These are phyloP conservation scores for Metarhizium rileyi DNA, from an alignment of 2,329 filamentous ascomycete genomes.

Conservation along the genomic window DNA sequence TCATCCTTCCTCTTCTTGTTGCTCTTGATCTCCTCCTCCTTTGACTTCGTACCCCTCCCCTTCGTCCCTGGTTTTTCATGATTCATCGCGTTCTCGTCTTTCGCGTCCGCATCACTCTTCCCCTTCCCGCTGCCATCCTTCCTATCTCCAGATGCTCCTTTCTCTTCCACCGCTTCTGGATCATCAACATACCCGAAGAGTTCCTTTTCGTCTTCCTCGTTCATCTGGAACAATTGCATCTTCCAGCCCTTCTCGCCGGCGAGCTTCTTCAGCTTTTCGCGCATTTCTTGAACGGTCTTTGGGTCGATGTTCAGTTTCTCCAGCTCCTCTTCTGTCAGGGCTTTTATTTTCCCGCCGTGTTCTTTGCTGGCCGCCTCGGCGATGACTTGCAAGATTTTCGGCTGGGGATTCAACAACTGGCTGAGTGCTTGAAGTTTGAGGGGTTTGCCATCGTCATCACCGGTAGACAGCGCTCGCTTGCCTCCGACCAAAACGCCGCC, in stretches of 20 bases:
- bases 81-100: background rate
- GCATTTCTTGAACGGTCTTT: conserved; percentile 58
- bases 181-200: conserved; percentile 62
- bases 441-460: conserved; percentile 37
- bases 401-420: conserved; percentile 19
- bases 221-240: conserved; percentile 65
- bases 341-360: conserved; percentile 51
- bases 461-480: conserved; percentile 36
- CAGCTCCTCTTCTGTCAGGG: conserved; percentile 56
- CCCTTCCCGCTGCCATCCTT: conserved; percentile 16
- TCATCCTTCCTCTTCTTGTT: conserved; percentile 4
- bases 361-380: conserved; percentile 36
- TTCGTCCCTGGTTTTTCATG: background rate
- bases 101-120: conserved; percentile 5
- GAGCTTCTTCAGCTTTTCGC: conserved; percentile 55
- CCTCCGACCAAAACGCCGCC: conserved; percentile 46
- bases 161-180: conserved; percentile 20
- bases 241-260: conserved; percentile 69
- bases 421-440: conserved; percentile 27
- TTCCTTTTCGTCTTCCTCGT: conserved; percentile 44
- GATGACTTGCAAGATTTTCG: conserved; percentile 27
- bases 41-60: background rate
- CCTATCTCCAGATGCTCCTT: conserved; percentile 2
- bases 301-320: conserved; percentile 57
- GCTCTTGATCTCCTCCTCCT: conserved; percentile 6